Percentiles rank a stretch among this genome's conserved stretches.
phyloP scores from a whole-genome alignment of 2,329 filamentous ascomycete genomes.

The Ploettnerulaceae sp. region DNA sequence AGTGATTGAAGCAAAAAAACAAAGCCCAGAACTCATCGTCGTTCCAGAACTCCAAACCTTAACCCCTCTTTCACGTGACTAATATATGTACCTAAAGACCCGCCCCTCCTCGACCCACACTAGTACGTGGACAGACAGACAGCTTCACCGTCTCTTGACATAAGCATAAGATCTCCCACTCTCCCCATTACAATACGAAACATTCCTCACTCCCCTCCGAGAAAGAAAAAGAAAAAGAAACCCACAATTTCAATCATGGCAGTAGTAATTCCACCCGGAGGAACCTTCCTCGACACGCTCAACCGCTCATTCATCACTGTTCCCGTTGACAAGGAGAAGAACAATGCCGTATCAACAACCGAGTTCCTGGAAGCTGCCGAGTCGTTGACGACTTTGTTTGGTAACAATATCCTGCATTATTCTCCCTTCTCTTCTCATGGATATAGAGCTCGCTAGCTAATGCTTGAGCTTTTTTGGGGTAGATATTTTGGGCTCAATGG shows the following conservation, averaged over 20 bases:
- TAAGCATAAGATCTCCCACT: background rate
- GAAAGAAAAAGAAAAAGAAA: no score
- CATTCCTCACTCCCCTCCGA: background rate
- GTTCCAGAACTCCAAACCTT: background rate
- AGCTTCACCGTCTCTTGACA: no score
- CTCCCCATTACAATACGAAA: conserved; percentile 2
- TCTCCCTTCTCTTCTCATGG: conserved; percentile 13
- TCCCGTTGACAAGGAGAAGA: conserved; percentile 65
- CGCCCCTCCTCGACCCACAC: no score
- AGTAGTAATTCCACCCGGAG: conserved; percentile 28
- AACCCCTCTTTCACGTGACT: conserved; percentile 3
- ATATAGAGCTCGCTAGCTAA: background rate
- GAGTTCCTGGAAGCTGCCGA: conserved; percentile 91
- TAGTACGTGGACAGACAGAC: background rate
- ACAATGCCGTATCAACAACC: conserved; percentile 73
- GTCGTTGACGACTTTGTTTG: conserved; percentile 80
- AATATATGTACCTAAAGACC: no score
- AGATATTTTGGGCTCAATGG: conserved; percentile 64
- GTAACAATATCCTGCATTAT: no score
- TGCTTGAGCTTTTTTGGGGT: background rate
- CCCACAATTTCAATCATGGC: conserved; percentile 23
- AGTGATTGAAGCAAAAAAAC: no score
- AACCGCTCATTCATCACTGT: conserved; percentile 82
- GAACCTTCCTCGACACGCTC: conserved; percentile 80
- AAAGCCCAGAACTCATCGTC: background rate